Evolutionary conservation across 257 asterid species (phyloP).

Genomic region (Gentiana macrophylla): DNA sequence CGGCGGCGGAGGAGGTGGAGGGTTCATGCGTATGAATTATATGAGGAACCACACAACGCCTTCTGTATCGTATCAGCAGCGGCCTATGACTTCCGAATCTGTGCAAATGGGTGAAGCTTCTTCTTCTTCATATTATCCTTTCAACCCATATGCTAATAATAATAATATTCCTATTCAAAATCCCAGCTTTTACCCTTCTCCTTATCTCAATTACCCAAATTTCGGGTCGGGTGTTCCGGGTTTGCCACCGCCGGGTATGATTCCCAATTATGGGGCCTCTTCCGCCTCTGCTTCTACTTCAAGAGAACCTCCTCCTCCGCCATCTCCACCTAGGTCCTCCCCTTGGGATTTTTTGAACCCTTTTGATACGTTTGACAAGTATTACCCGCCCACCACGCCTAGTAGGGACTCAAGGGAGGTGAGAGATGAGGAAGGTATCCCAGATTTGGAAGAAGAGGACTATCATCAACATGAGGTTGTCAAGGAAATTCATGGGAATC

Average conservation of each 20-base stretch:
- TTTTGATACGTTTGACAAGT: slow-evolving; percentile 62
- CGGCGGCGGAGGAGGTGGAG: slow-evolving; percentile 22
- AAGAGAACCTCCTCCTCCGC: slow-evolving; percentile 73
- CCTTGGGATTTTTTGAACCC: slow-evolving; percentile 92
- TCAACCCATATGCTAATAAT: slow-evolving; percentile 10
- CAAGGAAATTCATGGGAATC: slow-evolving; percentile 76
- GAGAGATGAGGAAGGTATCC: slow-evolving; percentile 96
- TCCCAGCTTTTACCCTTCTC: slow-evolving; percentile 11
- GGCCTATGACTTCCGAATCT: slow-evolving; percentile 61
- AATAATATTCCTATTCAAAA: slow-evolving; percentile 22
- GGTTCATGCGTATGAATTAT: slow-evolving; percentile 49
- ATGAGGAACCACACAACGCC: slow-evolving; percentile 71
- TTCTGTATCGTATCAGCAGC: slow-evolving; percentile 58
- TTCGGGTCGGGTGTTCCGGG: slow-evolving; percentile 41
- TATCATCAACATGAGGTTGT: slow-evolving; percentile 47
- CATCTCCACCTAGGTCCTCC: slow-evolving; percentile 67
- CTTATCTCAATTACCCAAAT: slow-evolving; percentile 23
- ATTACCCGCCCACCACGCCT: slow-evolving; percentile 51
- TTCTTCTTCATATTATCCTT: slow-evolving; percentile 28
- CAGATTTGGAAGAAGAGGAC: slow-evolving; percentile 91
- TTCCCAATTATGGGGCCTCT: slow-evolving; percentile 22
- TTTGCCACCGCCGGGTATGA: slow-evolving; percentile 24
- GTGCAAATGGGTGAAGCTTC: slow-evolving; percentile 65
- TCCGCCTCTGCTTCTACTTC: slow-evolving; percentile 31
- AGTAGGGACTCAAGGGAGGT: slow-evolving; percentile 75